Evolutionary conservation across 2,329 filamentous ascomycete genomes (phyloP).

Genomic region (Cladophialophora yegresii): DNA sequence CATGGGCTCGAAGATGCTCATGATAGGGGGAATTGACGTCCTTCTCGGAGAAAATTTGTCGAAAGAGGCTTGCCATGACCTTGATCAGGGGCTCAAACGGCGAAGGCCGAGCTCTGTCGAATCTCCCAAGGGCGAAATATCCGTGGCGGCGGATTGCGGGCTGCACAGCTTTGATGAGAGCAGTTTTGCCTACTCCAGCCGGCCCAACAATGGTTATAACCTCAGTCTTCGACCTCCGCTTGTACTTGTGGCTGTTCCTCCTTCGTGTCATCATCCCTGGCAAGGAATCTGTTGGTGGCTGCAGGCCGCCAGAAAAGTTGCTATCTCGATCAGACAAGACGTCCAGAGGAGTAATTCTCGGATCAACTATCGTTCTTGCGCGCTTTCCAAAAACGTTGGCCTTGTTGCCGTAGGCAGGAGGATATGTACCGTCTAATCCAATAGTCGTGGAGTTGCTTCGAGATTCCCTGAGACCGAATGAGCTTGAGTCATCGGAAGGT

Average conservation of each 20-base stretch:
- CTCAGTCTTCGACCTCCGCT: constrained; percentile 59
- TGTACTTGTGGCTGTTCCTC: constrained; percentile 52
- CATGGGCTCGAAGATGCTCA: constrained; percentile 56
- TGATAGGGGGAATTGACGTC: constrained; percentile 65
- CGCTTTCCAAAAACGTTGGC: constrained; percentile 22
- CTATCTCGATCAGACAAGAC: constrained; percentile 44
- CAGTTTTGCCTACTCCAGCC: constrained; percentile 62
- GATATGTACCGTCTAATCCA: constrained; percentile 30
- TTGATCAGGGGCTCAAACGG: constrained; percentile 64
- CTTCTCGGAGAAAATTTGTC: constrained; percentile 66
- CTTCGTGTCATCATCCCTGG: constrained; percentile 44
- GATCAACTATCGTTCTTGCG: constrained; percentile 25
- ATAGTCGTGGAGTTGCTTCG: constrained; percentile 44
- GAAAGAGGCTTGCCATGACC: constrained; percentile 62
- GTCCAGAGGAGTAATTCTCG: constrained; percentile 28
- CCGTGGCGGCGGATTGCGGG: constrained; percentile 58
- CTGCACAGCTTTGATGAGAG: constrained; percentile 61
- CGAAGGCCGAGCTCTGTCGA: constrained; percentile 60
- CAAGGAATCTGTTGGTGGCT: constrained; percentile 38
- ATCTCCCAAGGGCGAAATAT: constrained; percentile 62
- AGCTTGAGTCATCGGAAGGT: constrained; percentile 54
- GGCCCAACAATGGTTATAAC: constrained; percentile 60
- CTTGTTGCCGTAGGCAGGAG: constrained; percentile 16
- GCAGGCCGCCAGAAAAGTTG: constrained; percentile 38
- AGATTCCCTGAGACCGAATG: constrained; percentile 44